Evolutionary conservation across 305 asterid genomes (phyloP), one percentile per base, ranked within the genome.

Genomic region (Fraxinus velutina): DNA sequence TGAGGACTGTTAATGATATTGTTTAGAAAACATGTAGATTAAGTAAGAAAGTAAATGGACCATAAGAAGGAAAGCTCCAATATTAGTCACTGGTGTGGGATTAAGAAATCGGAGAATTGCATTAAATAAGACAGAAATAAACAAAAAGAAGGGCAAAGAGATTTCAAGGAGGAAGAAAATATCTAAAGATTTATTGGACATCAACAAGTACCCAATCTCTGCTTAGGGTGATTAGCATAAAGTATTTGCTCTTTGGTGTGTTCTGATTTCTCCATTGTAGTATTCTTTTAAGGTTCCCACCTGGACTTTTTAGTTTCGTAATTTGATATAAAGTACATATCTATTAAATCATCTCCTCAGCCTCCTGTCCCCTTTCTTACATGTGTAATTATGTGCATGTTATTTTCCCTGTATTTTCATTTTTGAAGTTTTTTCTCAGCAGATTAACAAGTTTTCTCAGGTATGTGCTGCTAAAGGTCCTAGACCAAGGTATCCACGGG

Each of bases 401-500:
- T 68, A 68, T 27, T 68, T 68, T 3, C 33, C 33, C 33, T 64
- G 2, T 21, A 21, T 8, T 64, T 68, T 27, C 74, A 68, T 29
- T 68, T 68, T 29, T 29, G 24, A 34, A 68, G 74, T 68, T 32
- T 64, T 64, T 19, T 22, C 84, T 79, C 36, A 77, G 83, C 70
- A 39, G 32, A 79, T 66, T 72, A n/a, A 1, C 79, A 79, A 34
- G 76, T 52, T 84, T 76, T 82, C 52, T 84, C 91, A 92, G 98
- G 90, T 89, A 60, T 92, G 97, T 82, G 97, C 90, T 80, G 94
- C 95, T 82, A 93, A 92, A 90, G 98, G 97, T 82, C 99, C 97
- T 71, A 91, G 97, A 73, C 98, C 98, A 73, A 92, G 99, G 89
- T 91, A 86, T 86, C 98, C 98, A 75, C 92, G 97, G 70, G 97